Percentiles rank a stretch among this genome's conserved stretches.
These are phyloP conservation scores for Candolleomyces aberdarensis DNA, from an alignment of 768 basidiomycete genomes.

Conservation along the genomic window DNA sequence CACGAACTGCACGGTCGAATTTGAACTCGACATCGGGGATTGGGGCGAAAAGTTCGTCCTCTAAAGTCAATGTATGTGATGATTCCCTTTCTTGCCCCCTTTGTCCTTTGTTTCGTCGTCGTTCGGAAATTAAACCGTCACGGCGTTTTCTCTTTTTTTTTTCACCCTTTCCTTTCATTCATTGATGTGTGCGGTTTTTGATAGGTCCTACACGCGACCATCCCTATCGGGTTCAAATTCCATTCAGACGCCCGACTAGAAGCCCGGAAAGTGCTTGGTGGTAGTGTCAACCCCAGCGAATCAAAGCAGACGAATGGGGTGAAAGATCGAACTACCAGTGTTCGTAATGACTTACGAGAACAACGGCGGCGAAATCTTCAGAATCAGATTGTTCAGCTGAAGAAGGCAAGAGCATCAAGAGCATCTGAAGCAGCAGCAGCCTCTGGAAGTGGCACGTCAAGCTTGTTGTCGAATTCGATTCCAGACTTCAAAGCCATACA, in stretches of 20 bases:
- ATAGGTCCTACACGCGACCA: slow-evolving; percentile 28
- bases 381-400: not conserved
- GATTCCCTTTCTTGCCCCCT: not conserved
- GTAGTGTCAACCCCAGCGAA: not conserved
- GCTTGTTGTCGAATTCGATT: slow-evolving; percentile 21
- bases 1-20: not conserved
- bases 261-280: slow-evolving; percentile 38
- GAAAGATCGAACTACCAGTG: slow-evolving; percentile 12
- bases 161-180: not conserved
- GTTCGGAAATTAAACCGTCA: not conserved
- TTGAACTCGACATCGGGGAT: not conserved
- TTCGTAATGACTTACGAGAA: not conserved
- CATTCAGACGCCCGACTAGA: slow-evolving; percentile 46
- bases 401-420: not conserved
- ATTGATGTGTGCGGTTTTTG: slow-evolving; percentile 1
- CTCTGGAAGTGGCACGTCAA: not conserved
- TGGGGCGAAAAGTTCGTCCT: not conserved
- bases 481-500: slow-evolving; percentile 58
- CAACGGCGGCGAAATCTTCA: not conserved
- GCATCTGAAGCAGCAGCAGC: not conserved
- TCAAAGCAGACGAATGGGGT: not conserved
- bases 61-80: slow-evolving; percentile 5
- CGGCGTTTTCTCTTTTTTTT: not conserved
- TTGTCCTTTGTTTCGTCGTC: not conserved
- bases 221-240: slow-evolving; percentile 52